phyloP scores from a whole-genome alignment of 176 grass and related monocot genomes.

The Olyra latifolia region DNA sequence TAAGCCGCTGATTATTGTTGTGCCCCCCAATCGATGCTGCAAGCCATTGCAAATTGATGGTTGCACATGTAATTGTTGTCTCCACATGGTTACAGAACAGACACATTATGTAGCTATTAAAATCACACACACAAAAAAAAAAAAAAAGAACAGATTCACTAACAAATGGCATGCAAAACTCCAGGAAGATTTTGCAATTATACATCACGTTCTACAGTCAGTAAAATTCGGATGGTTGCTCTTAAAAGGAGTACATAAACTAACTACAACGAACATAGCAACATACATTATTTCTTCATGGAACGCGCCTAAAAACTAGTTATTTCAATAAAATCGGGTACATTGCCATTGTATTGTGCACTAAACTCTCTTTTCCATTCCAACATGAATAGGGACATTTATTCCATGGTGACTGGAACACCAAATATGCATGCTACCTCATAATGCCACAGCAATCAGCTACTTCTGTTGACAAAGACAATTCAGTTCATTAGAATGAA shows the following conservation, averaged over 20 bases:
- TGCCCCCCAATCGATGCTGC: too few species aligned
- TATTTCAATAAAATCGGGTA: neutral
- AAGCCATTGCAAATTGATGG: neutral
- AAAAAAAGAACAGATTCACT: neutral
- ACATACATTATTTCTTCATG: constrained; percentile 2
- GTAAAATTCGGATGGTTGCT: neutral
- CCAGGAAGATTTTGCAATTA: constrained; percentile 1
- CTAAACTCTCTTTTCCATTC: neutral
- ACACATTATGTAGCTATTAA: neutral
- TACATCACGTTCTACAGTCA: neutral
- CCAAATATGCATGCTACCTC: neutral
- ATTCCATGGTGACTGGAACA: constrained; percentile 23
- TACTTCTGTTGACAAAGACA: constrained; percentile 25
- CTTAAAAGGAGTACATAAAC: neutral
- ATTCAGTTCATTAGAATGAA: constrained; percentile 9
- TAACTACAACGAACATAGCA: constrained; percentile 4
- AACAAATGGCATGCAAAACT: neutral
- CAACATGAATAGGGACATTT: neutral
- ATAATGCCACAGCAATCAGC: neutral
- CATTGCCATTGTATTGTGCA: neutral
- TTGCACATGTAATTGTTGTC: neutral
- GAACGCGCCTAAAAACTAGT: constrained; percentile 5
- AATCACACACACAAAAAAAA: neutral
- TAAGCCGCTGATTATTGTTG: neutral
- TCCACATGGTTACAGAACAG: neutral